Base-by-base conservation (phyloP, 345 rosid species). In the Syzygium oleosum region DNA sequence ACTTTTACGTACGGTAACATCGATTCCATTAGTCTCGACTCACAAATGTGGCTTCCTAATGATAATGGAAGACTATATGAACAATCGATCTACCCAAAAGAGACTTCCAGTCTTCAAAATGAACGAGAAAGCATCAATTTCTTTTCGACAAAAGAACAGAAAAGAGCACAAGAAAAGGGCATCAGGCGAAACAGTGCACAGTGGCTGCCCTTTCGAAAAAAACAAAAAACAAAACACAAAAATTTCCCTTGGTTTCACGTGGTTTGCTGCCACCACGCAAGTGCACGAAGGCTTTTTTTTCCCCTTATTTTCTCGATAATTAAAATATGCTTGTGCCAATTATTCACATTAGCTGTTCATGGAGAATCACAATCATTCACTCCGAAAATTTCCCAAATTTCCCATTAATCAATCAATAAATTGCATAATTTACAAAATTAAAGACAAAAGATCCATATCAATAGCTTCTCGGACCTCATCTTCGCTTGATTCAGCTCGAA, bases 391-490 rank as follows among this genome's bases (percentile, higher is more conserved):
- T n/a, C 38, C 59, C 14, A 56, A 85, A 12, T 59, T 49, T 61
- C 56, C 80, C 87, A 59, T 12, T 86, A n/a, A 59, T 85, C 87
- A 87, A 85, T 89, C 79, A 87, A 90, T 87, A 88, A 59, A 88
- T 87, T 23, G 27, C 49, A n/a, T 43, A 41, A 7, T 49, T 85
- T 85, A 38, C 86, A 55, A 6, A 22, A 55, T 56, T 56, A 51
- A 68, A 63, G 3, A 31, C 83, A 38, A 19, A 19, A 73, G 49
- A 38, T 73, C 83, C 49, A 73, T 56, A 4, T 34, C 80, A 34
- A 17, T 73, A 34, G 83, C 25, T 19, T 85, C 86, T 41, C 19
- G 77, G 51, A 34, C 52, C 68, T 49, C 91, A 83, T 86, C 92
- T 87, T 88, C 51, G 83, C 49, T 73, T 19, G 8, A 73, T 73